phyloP scores from a whole-genome alignment of 164 flowering plant species.

The Annona cherimola region DNA sequence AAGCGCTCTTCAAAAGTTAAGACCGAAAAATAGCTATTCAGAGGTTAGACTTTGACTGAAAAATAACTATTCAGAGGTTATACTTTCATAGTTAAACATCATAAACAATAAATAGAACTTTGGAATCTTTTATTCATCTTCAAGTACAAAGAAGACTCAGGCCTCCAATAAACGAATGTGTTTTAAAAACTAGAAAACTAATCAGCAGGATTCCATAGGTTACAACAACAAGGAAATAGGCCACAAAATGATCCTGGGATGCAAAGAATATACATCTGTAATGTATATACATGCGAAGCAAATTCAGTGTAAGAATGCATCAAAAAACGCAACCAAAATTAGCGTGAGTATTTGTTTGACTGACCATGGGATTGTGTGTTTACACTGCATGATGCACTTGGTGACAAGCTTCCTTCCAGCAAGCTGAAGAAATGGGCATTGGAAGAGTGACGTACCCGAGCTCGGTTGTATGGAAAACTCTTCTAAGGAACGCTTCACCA shows the following conservation, averaged over 20 bases:
- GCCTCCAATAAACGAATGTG: neutral
- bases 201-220: neutral
- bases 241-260: neutral
- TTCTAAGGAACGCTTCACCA: slow-evolving; percentile 41
- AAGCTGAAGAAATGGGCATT: neutral
- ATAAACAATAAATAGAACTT: neutral
- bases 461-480: neutral
- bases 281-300: neutral
- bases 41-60: too few relatives aligned
- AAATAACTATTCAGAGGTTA: too few relatives aligned
- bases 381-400: neutral
- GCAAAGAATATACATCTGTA: neutral
- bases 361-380: neutral
- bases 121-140: neutral
- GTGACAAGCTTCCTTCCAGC: neutral
- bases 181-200: neutral
- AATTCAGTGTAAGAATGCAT: neutral
- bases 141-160: neutral
- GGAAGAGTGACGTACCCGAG: neutral
- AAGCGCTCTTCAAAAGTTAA: too few relatives aligned
- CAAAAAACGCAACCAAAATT: too few relatives aligned
- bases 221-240: neutral
- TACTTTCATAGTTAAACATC: too few relatives aligned
- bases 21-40: too few relatives aligned
- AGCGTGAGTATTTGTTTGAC: neutral